These are phyloP conservation scores for Bipolaris gigantea DNA, from an alignment of 2,329 filamentous ascomycete species.

Conservation along the genomic window DNA sequence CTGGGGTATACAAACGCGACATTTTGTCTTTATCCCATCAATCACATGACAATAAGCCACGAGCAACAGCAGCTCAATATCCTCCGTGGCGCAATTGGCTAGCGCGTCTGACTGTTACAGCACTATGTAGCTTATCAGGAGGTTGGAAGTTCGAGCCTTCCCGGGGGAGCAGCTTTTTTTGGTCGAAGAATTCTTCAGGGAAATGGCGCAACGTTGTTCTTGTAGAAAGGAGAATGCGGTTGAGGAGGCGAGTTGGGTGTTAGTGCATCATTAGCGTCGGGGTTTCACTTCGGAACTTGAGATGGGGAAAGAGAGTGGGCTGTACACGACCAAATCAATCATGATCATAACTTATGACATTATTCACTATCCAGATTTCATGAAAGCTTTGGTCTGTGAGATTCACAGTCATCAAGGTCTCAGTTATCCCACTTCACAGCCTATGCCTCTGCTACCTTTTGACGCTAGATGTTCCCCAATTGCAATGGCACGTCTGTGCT, in stretches of 20 bases:
- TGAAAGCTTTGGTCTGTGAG: too few species aligned
- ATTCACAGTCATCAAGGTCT: too few species aligned
- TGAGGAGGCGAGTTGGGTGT: neutral
- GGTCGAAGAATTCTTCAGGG: neutral
- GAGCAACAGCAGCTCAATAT: slow-evolving; percentile 23
- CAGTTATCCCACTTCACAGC: too few species aligned
- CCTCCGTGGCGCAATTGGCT: slow-evolving; percentile 56
- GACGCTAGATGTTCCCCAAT: too few species aligned
- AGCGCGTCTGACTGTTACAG: slow-evolving; percentile 64
- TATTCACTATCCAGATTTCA: too few species aligned
- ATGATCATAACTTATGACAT: too few species aligned
- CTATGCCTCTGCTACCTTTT: too few species aligned
- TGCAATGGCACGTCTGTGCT: too few species aligned
- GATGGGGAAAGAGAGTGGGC: too few species aligned
- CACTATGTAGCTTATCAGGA: slow-evolving; percentile 28
- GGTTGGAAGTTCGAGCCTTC: slow-evolving; percentile 41
- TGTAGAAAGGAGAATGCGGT: neutral
- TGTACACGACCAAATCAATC: too few species aligned
- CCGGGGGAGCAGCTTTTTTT: slow-evolving; percentile 33
- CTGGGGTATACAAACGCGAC: neutral
- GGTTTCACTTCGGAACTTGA: too few species aligned
- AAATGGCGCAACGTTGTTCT: neutral
- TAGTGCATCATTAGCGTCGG: neutral
- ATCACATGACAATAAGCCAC: slow-evolving; percentile 25
- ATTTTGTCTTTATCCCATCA: neutral